Base-by-base conservation (phyloP, 2,329 filamentous ascomycete species). In the Saccharata proteae region DNA sequence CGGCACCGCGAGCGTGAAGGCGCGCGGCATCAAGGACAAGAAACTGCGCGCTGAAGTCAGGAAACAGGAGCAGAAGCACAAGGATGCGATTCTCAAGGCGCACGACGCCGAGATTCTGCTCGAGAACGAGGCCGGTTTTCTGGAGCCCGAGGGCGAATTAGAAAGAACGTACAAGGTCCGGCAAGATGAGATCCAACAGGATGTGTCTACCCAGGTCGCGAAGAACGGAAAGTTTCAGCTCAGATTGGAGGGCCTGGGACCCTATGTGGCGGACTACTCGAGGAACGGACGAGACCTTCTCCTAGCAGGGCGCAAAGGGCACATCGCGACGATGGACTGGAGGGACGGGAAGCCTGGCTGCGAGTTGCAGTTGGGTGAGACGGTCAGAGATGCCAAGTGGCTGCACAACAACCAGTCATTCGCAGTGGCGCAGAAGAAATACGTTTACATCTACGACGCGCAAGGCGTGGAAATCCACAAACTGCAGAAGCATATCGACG, bases 251-350 rank as follows among this genome's bases (percentile, higher is more conserved):
- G 50, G 43, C 6, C 61, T 94, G 18, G 90, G 90, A 0, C 90
- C 90, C 1, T 98, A 98, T 48, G 64, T 77, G 1, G 80, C 77
- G 51, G 84, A 94, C 43, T 98, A 93, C 58, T 84, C 83, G 28
- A 71, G 84, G 26, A 96, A 93, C 49, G 90, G 90, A 28, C 73
- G 81, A 42, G 77, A 92, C 46, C 60, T 98, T 40, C 62, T 98
- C 32, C 66, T 98, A 19, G 85, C 79, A 9, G 86, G 90, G 16
- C 69, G 84, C 38, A 94, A 93, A 58, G 90, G 90, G 10, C 90
- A 98, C 72, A 67, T 98, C 42, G 88, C 90, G 35, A 88, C 82
- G 1, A 92, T 96, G 74, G 86, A 98, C 58, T 98, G 90, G 88
- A 69, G 88, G 40, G 79, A 80, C 43, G 88, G 86, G 24, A 93